Evolutionary conservation across 345 rosid species (phyloP).

Genomic region (Linum trigynum): DNA sequence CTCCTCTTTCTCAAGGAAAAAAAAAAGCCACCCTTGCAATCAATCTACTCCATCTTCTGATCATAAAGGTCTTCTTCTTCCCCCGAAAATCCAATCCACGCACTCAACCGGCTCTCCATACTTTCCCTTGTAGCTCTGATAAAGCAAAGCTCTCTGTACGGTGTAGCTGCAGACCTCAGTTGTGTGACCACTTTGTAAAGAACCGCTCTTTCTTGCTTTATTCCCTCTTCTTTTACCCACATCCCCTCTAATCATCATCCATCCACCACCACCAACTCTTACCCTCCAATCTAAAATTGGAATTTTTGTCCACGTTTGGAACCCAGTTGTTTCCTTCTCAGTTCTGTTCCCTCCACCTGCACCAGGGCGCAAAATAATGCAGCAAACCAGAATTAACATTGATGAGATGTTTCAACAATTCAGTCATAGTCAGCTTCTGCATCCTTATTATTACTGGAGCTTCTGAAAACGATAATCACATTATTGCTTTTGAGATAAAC

Average conservation of each 20-base stretch:
- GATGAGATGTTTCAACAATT: neutral
- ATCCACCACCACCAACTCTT: neutral
- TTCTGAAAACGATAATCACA: too few species aligned
- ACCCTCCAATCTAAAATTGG: too few species aligned
- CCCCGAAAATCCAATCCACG: neutral
- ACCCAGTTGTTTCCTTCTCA: neutral
- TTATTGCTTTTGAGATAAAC: too few species aligned
- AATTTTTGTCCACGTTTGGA: neutral
- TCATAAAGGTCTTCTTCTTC: neutral
- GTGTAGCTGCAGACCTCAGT: neutral
- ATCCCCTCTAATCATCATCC: neutral
- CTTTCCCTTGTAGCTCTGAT: conserved; percentile 13
- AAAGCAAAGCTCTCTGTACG: neutral
- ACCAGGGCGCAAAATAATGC: neutral
- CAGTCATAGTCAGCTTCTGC: neutral
- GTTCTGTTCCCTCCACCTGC: neutral
- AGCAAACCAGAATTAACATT: neutral
- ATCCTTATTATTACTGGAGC: too few species aligned
- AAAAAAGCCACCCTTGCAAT: conserved; percentile 1
- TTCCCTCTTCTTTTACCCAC: conserved; percentile 7
- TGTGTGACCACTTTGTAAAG: conserved; percentile 35
- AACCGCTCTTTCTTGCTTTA: conserved; percentile 40
- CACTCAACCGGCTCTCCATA: conserved; percentile 19
- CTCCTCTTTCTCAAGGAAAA: neutral
- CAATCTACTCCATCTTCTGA: conserved; percentile 7